These are phyloP conservation scores for Babesia microti DNA, from an alignment of 169 alveolate species.

Conservation along the genomic window DNA sequence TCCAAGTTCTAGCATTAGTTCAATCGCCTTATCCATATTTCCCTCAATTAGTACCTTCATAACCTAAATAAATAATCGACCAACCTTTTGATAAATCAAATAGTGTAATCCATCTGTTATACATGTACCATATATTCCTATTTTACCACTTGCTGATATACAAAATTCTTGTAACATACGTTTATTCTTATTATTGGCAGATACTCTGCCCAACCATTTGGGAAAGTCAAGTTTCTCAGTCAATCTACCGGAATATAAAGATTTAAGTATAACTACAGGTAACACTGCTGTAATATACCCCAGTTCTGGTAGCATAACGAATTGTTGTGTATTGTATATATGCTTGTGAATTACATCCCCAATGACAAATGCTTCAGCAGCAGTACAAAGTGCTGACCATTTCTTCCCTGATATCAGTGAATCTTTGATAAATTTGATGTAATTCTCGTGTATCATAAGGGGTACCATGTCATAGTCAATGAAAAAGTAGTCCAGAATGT, in stretches of 20 bases:
- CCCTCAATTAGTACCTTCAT: constrained; percentile 32
- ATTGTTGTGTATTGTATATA: constrained; percentile 17
- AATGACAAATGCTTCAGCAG: constrained; percentile 35
- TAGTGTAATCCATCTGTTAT: constrained; percentile 8
- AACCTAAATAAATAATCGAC: constrained; percentile 14
- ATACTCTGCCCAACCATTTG: constrained; percentile 81
- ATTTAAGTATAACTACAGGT: no score
- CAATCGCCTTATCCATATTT: constrained; percentile 37
- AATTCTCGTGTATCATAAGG: constrained; percentile 83
- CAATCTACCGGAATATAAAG: constrained; percentile 50
- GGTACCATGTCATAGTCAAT: constrained; percentile 89
- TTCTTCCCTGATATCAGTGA: constrained; percentile 37
- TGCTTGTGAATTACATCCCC: neutral
- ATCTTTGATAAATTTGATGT: constrained; percentile 48
- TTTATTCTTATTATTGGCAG: constrained; percentile 76
- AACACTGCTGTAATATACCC: constrained; percentile 12
- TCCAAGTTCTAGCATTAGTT: constrained; percentile 35
- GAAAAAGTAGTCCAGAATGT: constrained; percentile 77
- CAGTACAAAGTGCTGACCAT: constrained; percentile 39
- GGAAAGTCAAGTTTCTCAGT: constrained; percentile 79
- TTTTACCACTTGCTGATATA: constrained; percentile 1
- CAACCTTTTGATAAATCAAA: neutral
- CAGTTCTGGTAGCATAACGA: constrained; percentile 31
- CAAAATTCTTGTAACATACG: constrained; percentile 67
- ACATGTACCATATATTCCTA: constrained; percentile 16